These are phyloP conservation scores for Camelina hispida DNA, from an alignment of 345 rosid species.

Conservation along the genomic window DNA sequence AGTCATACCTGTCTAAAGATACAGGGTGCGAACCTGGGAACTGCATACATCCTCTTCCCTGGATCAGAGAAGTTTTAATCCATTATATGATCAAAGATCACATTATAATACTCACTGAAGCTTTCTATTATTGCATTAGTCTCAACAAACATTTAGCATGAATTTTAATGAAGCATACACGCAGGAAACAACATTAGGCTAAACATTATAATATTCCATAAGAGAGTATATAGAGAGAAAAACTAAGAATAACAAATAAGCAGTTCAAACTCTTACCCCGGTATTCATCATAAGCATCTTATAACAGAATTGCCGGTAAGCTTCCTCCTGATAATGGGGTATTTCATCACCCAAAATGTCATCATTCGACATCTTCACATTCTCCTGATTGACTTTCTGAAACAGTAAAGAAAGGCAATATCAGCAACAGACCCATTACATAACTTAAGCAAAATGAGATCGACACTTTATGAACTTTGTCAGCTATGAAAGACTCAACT, in stretches of 20 bases:
- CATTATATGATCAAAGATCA: neutral
- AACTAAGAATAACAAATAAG: neutral
- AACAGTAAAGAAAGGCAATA: conserved; percentile 13
- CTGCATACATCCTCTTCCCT: conserved; percentile 66
- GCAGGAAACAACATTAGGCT: neutral
- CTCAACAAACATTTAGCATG: conserved; percentile 11
- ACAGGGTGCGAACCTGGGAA: conserved; percentile 94
- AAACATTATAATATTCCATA: conserved; percentile 12
- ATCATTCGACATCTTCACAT: conserved; percentile 78
- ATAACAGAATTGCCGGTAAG: conserved; percentile 69
- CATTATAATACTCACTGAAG: neutral
- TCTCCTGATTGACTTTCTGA: conserved; percentile 65
- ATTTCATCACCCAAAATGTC: conserved; percentile 95
- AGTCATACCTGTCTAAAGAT: conserved; percentile 71
- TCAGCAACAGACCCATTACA: neutral
- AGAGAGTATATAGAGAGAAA: neutral
- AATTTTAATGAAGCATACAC: neutral
- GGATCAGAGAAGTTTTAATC: conserved; percentile 38
- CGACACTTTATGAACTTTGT: neutral
- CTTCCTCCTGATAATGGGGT: conserved; percentile 73
- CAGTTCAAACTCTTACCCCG: conserved; percentile 52
- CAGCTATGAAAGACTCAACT: neutral
- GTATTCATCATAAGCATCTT: conserved; percentile 64
- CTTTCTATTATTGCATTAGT: conserved; percentile 4
- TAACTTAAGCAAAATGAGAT: conserved; percentile 18